Base-by-base conservation (phyloP, 106 monocot genomes). In the Narthecium ossifragum region DNA sequence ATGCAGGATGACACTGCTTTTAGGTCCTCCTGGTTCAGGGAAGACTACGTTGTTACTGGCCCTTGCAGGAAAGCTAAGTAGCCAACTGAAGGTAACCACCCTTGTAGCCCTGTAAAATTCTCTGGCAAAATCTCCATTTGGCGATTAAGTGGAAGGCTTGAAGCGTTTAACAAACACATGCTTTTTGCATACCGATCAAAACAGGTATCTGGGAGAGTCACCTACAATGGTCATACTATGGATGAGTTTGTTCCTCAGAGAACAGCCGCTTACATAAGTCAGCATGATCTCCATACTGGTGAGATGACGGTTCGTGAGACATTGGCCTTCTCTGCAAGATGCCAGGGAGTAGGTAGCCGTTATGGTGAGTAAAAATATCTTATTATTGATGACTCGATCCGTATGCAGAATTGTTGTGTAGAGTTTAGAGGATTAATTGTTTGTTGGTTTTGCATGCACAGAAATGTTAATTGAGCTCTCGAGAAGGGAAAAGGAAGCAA, bases 391-490 rank as follows among this genome's bases (percentile, higher is more conserved):
- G n/a, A n/a, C n/a, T n/a, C n/a, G n/a, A n/a, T n/a, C n/a, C n/a
- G n/a, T n/a, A n/a, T n/a, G n/a, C n/a, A n/a, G n/a, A n/a, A n/a
- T n/a, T n/a, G n/a, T n/a, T n/a, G n/a, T n/a, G n/a, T n/a, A n/a
- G n/a, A n/a, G n/a, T n/a, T n/a, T n/a, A n/a, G n/a, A n/a, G n/a
- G n/a, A n/a, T n/a, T n/a, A n/a, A n/a, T n/a, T n/a, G n/a, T n/a
- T n/a, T n/a, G n/a, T n/a, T n/a, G n/a, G n/a, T n/a, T n/a, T n/a
- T n/a, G 29, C 20, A 22, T 26, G 9, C 24, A 24, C 37, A 70
- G 60, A 70, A 5, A 70, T 70, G 70, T 40, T 70, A 51, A 61
- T 36, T 10, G 61, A 70, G 61, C 27, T 70, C 31, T 60, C 70
- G 41, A 53, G 70, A 51, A 70, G 70, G 38, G 70, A 70, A 20